Evolutionary conservation across 441 rosid genomes (phyloP), one percentile per base, ranked within the genome.

Genomic region (Populus tomentosa): DNA sequence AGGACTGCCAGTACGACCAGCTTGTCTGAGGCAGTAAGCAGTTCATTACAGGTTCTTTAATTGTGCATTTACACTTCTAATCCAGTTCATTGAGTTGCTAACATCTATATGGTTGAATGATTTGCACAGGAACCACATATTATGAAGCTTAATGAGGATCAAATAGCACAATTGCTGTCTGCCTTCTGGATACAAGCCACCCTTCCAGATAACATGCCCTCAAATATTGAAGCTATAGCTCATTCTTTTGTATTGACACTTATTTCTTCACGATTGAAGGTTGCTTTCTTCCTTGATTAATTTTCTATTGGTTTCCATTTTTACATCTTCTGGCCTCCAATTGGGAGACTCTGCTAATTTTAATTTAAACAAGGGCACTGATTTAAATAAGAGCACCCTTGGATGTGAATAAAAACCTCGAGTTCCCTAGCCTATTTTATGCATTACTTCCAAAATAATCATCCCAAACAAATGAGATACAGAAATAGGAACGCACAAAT

Each of bases 131-230:
- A 90, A 82, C 93, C 96, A 4, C 87, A 79, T 74, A 77, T 90
- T 78, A 84, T 93, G 89, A 91, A 85, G 91, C 85, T 93, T 46
- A 93, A 76, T 10, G 99, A 94, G 86, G 99, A 97, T 86, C 99
- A 97, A 87, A 87, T 94, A 10, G 83, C 91, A 74, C 98, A 89
- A 56, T 80, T 97, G 85, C 83, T 97, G 35, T 97, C 98, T 78
- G 95, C 93, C 69, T 91, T 93, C 84, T 97, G 99, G 98, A 82
- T 92, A 72, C 98, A 94, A 86, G 89, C 93, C 9, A 83, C 84
- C 67, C 88, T 90, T 80, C 88, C 96, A 0, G 97, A 97, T 84
- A 93, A 90, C 82, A 78, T 82, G 82, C 98, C 99, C 76, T 86
- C 97, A 75, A 93, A 90, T 86, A 63, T 94, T 78, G 98, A 93